These are phyloP conservation scores for Populus euphratica DNA, from an alignment of 345 rosid species.

Conservation along the genomic window DNA sequence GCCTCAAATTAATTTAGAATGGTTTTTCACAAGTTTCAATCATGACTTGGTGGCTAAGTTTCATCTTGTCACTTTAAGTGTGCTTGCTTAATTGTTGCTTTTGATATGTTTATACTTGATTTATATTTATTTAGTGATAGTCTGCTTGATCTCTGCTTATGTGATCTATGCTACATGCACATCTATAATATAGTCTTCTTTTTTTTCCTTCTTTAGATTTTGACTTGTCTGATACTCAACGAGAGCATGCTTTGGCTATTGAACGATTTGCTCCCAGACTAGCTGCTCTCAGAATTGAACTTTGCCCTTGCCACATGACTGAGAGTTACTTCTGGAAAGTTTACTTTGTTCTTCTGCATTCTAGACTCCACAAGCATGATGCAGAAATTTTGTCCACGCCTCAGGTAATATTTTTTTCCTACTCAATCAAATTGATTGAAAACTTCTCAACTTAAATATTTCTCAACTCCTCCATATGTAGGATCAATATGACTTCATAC, in stretches of 20 bases:
- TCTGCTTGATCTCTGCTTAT: not conserved
- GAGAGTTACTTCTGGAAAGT: slow-evolving; percentile 38
- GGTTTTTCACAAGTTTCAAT: not conserved
- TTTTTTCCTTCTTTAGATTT: slow-evolving; percentile 20
- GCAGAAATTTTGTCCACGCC: slow-evolving; percentile 28
- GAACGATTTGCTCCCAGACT: slow-evolving; percentile 34
- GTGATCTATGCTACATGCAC: not conserved
- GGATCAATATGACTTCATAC: too few species aligned
- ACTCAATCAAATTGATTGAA: too few species aligned
- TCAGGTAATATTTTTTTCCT: slow-evolving; percentile 19
- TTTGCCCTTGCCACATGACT: slow-evolving; percentile 33
- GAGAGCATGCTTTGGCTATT: slow-evolving; percentile 20
- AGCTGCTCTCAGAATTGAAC: slow-evolving; percentile 36
- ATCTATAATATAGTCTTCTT: not conserved
- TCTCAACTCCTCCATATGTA: too few species aligned
- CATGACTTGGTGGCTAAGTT: not conserved
- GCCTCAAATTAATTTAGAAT: not conserved
- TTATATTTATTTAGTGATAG: not conserved
- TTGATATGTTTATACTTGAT: not conserved
- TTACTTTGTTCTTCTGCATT: slow-evolving; percentile 33
- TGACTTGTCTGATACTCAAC: slow-evolving; percentile 27
- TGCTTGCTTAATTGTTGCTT: not conserved
- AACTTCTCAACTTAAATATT: too few species aligned
- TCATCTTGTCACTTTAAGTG: not conserved
- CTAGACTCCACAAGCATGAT: slow-evolving; percentile 30